Conservation (phyloP, 441 rosid species). For the Theobroma grandiflorum region DNA sequence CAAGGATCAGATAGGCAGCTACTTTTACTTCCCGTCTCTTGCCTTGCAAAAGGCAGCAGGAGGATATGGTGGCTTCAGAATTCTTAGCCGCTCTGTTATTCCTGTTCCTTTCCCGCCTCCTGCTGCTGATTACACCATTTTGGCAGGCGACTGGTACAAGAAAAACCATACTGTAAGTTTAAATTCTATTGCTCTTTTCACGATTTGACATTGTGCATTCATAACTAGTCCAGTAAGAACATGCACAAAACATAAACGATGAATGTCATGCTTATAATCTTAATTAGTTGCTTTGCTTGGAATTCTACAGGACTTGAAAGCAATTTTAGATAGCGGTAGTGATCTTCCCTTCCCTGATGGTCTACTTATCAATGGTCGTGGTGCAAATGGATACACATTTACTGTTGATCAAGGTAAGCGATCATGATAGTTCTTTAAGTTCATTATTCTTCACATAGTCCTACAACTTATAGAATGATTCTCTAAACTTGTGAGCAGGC, state of each 20-base stretch:
- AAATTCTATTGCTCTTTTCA: slow-evolving; percentile 9
- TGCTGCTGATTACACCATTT: slow-evolving; percentile 65
- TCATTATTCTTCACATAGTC: background rate
- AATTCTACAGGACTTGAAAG: slow-evolving; percentile 45
- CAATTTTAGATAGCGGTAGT: slow-evolving; percentile 48
- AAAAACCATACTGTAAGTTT: slow-evolving; percentile 53
- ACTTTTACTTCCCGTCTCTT: slow-evolving; percentile 80
- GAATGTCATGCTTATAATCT: background rate
- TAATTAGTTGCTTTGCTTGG: slow-evolving; percentile 4
- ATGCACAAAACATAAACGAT: background rate
- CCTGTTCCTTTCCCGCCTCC: slow-evolving; percentile 78
- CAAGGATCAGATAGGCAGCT: slow-evolving; percentile 86
- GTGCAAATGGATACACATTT: slow-evolving; percentile 45
- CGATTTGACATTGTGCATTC: background rate
- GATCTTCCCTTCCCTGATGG: slow-evolving; percentile 60
- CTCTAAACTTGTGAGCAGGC: slow-evolving; percentile 40
- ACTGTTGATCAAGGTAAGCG: slow-evolving; percentile 54
- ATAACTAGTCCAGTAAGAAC: background rate
- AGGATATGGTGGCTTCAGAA: slow-evolving; percentile 71
- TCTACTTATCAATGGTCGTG: slow-evolving; percentile 60
- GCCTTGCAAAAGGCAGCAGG: slow-evolving; percentile 89
- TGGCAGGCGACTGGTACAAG: slow-evolving; percentile 80
- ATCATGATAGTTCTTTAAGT: background rate
- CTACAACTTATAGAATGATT: background rate
- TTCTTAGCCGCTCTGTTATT: slow-evolving; percentile 66